A percentile compares a stretch with the other conserved stretches of the same genome.
These are phyloP conservation scores for Triticum dicoccoides DNA, from an alignment of 176 grass and related monocot species.

Conservation along the genomic window DNA sequence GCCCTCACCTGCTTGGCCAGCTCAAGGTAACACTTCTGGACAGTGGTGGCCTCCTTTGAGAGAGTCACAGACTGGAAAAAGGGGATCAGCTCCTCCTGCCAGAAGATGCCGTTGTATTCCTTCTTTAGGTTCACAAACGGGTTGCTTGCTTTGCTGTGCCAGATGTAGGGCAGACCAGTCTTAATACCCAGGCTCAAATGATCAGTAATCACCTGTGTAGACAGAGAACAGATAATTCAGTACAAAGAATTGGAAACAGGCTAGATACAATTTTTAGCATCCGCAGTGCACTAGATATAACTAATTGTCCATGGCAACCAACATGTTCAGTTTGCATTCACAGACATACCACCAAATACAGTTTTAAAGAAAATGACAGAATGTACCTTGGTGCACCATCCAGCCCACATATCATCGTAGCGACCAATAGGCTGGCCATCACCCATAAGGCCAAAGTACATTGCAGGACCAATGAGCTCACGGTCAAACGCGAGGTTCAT, in stretches of 20 bases:
- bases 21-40: conserved; percentile 61
- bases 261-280: neutral
- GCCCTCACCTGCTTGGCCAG: conserved; percentile 56
- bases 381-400: conserved; percentile 71
- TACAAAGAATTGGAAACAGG: neutral
- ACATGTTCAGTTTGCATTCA: neutral
- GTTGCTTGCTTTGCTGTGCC: conserved; percentile 78
- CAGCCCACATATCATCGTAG: conserved; percentile 81
- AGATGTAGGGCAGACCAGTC: conserved; percentile 69
- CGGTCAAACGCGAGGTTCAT: conserved; percentile 80
- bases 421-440: conserved; percentile 74
- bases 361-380: neutral
- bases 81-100: conserved; percentile 75
- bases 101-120: conserved; percentile 71
- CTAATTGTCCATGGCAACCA: neutral
- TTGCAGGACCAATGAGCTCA: conserved; percentile 76
- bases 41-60: conserved; percentile 53
- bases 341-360: neutral
- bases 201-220: conserved; percentile 53
- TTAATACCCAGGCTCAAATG: conserved; percentile 60
- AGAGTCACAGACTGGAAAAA: conserved; percentile 56
- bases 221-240: neutral
- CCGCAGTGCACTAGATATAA: neutral
- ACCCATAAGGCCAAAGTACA: conserved; percentile 83
- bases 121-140: conserved; percentile 67